Base-by-base conservation (phyloP, 305 asterid genomes). In the Solanum hybrid region DNA sequence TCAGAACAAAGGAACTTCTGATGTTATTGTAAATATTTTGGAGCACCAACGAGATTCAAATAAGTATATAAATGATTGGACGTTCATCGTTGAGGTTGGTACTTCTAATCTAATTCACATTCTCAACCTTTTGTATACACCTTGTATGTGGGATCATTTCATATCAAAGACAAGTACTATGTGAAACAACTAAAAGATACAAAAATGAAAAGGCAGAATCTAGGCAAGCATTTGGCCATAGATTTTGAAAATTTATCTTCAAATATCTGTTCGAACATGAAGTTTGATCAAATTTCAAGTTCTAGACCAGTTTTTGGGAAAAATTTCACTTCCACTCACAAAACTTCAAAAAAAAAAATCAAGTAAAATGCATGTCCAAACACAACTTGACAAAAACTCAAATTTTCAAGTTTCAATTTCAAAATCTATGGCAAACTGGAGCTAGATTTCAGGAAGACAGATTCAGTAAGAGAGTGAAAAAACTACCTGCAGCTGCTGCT, bases 401-500 rank as follows among this genome's bases (percentile, higher is more conserved):
- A 29, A 29, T 29, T 29, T 29, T 29, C 31, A 29, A 29, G 31
- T 29, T 29, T 29, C 31, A 29, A 29, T 29, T 29, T 29, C 31
- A 29, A 29, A 29, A 29, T 29, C 31, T 29, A 29, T 29, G 31
- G 31, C 31, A 29, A 29, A 29, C 31, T 29, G 31, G 31, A 29
- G 31, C 31, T 41, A 79, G 4, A 73, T 77, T 83, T 5, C 68
- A 85, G 77, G 88, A 57, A 85, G 88, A 85, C 27, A 85, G 4
- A 57, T 85, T 22, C 78, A 85, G 7, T 36, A 86, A 61, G 24
- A 84, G 10, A 82, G 82, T 3, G 4, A 39, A 33, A 45, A 39
- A 38, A 72, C 33, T 93, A 97, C 99, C 99, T 91, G 99, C 99
- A 27, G 99, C 99, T 24, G 99, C 99, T 1, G 99, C 99, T 65